phyloP scores from a whole-genome alignment of 352 stramenopile species.

The Phytophthora kernoviae region DNA sequence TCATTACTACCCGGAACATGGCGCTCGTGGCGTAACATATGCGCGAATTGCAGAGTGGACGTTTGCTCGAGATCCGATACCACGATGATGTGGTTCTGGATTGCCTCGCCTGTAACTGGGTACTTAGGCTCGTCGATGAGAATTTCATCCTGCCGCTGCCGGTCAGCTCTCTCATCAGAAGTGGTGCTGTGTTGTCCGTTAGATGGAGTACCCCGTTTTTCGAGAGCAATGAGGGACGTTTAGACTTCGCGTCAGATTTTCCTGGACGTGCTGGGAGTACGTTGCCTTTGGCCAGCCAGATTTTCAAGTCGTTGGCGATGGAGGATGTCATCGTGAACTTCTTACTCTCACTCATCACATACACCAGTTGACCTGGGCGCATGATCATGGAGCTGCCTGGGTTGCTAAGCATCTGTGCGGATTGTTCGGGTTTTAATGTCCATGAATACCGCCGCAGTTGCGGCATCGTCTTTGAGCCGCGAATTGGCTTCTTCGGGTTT shows the following conservation, averaged over 20 bases:
- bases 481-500: background rate
- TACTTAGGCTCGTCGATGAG: slow-evolving; percentile 42
- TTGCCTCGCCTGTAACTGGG: slow-evolving; percentile 19
- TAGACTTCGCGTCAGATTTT: slow-evolving; percentile 2
- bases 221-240: slow-evolving; percentile 1
- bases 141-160: slow-evolving; percentile 30
- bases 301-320: slow-evolving; percentile 44
- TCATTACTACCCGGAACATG: slow-evolving; percentile 36
- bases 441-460: slow-evolving; percentile 25
- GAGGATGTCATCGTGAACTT: slow-evolving; percentile 52
- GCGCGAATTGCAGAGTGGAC: slow-evolving; percentile 52
- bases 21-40: slow-evolving; percentile 52
- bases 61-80: slow-evolving; percentile 56
- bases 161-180: slow-evolving; percentile 1
- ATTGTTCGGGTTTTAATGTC: slow-evolving; percentile 19
- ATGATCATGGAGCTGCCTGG: slow-evolving; percentile 53
- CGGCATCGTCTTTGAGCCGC: slow-evolving; percentile 10
- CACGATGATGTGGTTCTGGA: slow-evolving; percentile 66
- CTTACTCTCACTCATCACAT: slow-evolving; percentile 74
- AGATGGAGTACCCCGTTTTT: slow-evolving; percentile 1
- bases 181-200: background rate
- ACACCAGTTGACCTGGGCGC: slow-evolving; percentile 52
- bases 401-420: slow-evolving; percentile 50
- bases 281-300: slow-evolving; percentile 52
- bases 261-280: slow-evolving; percentile 31